A percentile compares a stretch with the other conserved stretches of the same genome.
phyloP scores from a whole-genome alignment of 495 filamentous ascomycete genomes.

The Niebla homalea region DNA sequence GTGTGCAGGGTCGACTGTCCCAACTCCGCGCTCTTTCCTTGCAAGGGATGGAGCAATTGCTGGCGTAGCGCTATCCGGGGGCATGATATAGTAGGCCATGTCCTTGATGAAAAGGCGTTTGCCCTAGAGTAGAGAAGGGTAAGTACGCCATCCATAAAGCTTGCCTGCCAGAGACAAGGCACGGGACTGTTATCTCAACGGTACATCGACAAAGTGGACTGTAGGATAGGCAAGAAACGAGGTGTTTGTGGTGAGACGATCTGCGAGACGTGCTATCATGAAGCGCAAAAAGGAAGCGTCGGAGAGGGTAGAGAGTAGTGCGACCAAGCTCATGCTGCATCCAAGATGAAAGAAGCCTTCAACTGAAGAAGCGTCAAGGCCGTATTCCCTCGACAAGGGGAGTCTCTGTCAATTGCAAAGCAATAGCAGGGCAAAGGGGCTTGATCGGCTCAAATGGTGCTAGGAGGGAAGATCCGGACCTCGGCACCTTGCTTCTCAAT shows the following conservation, averaged over 20 bases:
- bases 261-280: no score
- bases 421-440: no score
- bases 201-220: neutral
- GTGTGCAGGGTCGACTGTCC: slow-evolving; percentile 27
- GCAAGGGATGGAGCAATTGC: slow-evolving; percentile 63
- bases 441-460: neutral
- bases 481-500: slow-evolving; percentile 53
- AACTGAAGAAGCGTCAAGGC: no score
- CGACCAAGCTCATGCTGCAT: no score
- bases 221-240: slow-evolving; percentile 2
- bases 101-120: slow-evolving; percentile 97
- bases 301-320: no score
- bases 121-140: slow-evolving; percentile 26
- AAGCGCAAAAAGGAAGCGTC: no score
- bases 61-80: slow-evolving; percentile 52
- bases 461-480: slow-evolving; percentile 38
- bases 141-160: slow-evolving; percentile 19
- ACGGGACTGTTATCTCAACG: neutral
- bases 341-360: no score
- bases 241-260: no score
- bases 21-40: slow-evolving; percentile 47
- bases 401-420: no score
- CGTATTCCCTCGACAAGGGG: no score
- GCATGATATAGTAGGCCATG: slow-evolving; percentile 79
- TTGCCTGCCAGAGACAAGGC: neutral